These are phyloP conservation scores for Talaromyces piceae DNA, from an alignment of 2,329 filamentous ascomycete genomes.

Conservation along the genomic window DNA sequence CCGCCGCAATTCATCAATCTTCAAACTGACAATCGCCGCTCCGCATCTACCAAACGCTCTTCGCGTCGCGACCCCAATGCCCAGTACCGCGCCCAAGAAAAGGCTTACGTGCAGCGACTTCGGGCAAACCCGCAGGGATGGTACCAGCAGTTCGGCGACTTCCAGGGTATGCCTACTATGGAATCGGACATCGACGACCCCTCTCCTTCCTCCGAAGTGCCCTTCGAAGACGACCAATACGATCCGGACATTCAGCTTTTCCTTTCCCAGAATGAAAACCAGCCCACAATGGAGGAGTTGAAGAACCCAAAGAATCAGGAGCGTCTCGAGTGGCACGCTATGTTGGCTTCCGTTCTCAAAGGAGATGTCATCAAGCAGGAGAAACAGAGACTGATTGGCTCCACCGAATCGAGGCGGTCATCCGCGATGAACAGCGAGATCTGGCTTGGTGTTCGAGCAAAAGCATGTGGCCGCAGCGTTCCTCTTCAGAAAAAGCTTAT, in stretches of 20 bases:
- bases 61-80: slow-evolving; percentile 59
- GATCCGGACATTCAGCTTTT: slow-evolving; percentile 91
- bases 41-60: slow-evolving; percentile 48
- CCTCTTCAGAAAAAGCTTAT: slow-evolving; percentile 80
- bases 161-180: slow-evolving; percentile 62
- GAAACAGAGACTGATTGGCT: slow-evolving; percentile 88
- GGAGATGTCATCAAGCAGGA: slow-evolving; percentile 97
- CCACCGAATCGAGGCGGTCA: slow-evolving; percentile 64
- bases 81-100: slow-evolving; percentile 77
- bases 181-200: slow-evolving; percentile 88
- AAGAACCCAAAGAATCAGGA: slow-evolving; percentile 83
- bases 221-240: slow-evolving; percentile 74
- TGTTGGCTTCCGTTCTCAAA: slow-evolving; percentile 90
- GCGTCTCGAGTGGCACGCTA: slow-evolving; percentile 93
- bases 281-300: slow-evolving; percentile 82
- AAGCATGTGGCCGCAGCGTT: slow-evolving; percentile 73
- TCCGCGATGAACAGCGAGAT: slow-evolving; percentile 63
- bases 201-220: slow-evolving; percentile 75
- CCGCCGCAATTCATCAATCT: slow-evolving; percentile 43
- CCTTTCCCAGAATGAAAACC: slow-evolving; percentile 80
- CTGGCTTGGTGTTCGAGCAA: slow-evolving; percentile 82
- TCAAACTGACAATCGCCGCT: slow-evolving; percentile 46
- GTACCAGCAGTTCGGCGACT: slow-evolving; percentile 52
- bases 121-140: slow-evolving; percentile 74
- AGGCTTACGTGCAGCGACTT: slow-evolving; percentile 87